Conservation (phyloP, 148 eudicot species). For the Fagopyrum esculentum region DNA sequence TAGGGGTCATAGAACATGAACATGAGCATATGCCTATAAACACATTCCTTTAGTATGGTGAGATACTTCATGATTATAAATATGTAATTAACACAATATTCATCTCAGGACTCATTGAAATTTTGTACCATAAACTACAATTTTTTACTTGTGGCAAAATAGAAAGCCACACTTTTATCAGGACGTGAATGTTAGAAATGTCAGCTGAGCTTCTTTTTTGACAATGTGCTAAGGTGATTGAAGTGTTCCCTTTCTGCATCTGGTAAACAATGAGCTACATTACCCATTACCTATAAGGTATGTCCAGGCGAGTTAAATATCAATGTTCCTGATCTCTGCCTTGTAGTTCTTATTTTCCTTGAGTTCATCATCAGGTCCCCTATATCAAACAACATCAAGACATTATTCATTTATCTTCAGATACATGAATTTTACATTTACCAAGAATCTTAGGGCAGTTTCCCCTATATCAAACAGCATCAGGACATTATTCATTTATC, state of each 20-base stretch:
- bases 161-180: too few species aligned
- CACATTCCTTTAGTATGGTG: not conserved
- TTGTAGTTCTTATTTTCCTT: too few species aligned
- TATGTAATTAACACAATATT: not conserved
- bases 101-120: not conserved
- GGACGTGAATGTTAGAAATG: too few species aligned
- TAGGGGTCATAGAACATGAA: not conserved
- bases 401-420: too few species aligned
- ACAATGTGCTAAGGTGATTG: not conserved
- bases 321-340: too few species aligned
- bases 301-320: not conserved
- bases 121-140: not conserved
- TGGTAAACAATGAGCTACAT: not conserved
- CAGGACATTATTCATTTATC: too few species aligned
- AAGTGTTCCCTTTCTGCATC: not conserved
- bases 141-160: not conserved
- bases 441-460: too few species aligned
- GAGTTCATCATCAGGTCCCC: too few species aligned
- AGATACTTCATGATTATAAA: not conserved
- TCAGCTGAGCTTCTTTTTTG: too few species aligned
- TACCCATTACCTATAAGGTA: constrained; percentile 1
- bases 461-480: too few species aligned
- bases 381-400: too few species aligned
- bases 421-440: too few species aligned
- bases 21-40: not conserved